These are phyloP conservation scores for Tylopilus rubrobrunneus DNA, from an alignment of 768 basidiomycete species.

Conservation along the genomic window DNA sequence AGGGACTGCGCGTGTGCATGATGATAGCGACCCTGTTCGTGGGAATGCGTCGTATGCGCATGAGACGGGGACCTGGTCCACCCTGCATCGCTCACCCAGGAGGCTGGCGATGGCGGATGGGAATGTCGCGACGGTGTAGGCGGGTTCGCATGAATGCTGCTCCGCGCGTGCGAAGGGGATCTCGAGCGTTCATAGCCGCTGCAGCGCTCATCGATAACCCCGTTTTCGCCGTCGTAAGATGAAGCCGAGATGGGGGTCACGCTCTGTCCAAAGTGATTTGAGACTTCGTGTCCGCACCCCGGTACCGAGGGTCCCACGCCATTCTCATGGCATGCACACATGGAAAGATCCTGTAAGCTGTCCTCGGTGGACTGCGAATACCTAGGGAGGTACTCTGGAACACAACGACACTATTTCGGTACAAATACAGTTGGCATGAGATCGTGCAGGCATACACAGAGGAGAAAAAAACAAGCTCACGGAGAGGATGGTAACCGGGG, in stretches of 20 bases:
- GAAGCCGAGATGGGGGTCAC: slow-evolving; percentile 29
- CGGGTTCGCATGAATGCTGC: not conserved
- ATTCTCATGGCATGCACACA: slow-evolving; percentile 43
- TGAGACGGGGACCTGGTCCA: not conserved
- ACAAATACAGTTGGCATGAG: not conserved
- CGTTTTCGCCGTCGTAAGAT: slow-evolving; percentile 23
- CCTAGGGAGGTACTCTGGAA: slow-evolving; percentile 77
- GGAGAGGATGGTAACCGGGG: slow-evolving; percentile 83
- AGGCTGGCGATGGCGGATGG: not conserved
- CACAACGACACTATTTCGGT: slow-evolving; percentile 67
- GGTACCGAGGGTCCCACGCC: not conserved
- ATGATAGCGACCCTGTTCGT: not conserved
- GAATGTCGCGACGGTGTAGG: not conserved
- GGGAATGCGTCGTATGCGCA: not conserved
- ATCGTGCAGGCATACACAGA: not conserved
- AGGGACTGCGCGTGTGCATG: not conserved
- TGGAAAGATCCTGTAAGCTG: not conserved
- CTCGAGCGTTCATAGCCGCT: not conserved
- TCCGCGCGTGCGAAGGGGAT: not conserved
- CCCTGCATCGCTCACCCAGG: not conserved
- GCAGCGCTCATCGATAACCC: not conserved
- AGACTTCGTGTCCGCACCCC: slow-evolving; percentile 3
- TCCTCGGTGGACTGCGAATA: slow-evolving; percentile 48
- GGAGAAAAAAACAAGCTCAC: slow-evolving; percentile 42
- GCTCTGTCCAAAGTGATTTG: slow-evolving; percentile 24